Percentiles rank a stretch among this genome's conserved stretches.
These are phyloP conservation scores for Hortaea werneckii DNA, from an alignment of 2,329 filamentous ascomycete species.

Conservation along the genomic window DNA sequence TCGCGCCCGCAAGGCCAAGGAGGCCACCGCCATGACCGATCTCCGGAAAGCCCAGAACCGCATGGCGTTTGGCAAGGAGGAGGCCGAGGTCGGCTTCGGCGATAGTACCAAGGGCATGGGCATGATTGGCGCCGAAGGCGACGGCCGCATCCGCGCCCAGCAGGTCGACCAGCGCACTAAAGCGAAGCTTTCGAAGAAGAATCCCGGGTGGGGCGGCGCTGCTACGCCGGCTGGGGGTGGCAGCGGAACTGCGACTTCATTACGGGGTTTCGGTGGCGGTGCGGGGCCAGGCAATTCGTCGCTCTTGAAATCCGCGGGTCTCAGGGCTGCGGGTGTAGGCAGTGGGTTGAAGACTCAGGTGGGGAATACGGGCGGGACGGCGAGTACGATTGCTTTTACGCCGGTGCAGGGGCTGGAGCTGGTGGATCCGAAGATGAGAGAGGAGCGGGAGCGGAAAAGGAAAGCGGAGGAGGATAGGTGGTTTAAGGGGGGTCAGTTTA, in stretches of 20 bases:
- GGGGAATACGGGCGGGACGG: slow-evolving; percentile 51
- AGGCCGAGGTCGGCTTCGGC: slow-evolving; percentile 85
- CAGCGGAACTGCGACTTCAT: slow-evolving; percentile 66
- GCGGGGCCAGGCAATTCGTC: slow-evolving; percentile 51
- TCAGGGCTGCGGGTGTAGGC: slow-evolving; percentile 75
- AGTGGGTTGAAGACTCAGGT: slow-evolving; percentile 20
- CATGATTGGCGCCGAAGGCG: slow-evolving; percentile 85
- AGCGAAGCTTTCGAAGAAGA: slow-evolving; percentile 88
- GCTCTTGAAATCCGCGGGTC: slow-evolving; percentile 66
- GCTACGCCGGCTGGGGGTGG: slow-evolving; percentile 42
- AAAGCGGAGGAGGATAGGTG: slow-evolving; percentile 92
- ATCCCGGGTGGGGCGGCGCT: slow-evolving; percentile 80
- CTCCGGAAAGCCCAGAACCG: slow-evolving; percentile 92
- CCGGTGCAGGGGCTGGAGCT: slow-evolving; percentile 90
- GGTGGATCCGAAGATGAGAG: slow-evolving; percentile 83
- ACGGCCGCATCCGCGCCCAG: slow-evolving; percentile 75
- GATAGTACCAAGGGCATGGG: slow-evolving; percentile 81
- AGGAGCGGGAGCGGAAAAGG: slow-evolving; percentile 78
- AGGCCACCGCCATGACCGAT: slow-evolving; percentile 93
- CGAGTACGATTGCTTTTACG: slow-evolving; percentile 79
- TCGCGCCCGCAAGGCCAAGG: slow-evolving; percentile 86
- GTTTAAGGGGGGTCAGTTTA: slow-evolving; percentile 97
- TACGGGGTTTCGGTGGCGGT: slow-evolving; percentile 61
- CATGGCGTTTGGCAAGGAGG: slow-evolving; percentile 91
- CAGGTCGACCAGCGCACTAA: slow-evolving; percentile 90